Base-by-base conservation (phyloP, 306 rosid species). In the Pyrus communis region DNA sequence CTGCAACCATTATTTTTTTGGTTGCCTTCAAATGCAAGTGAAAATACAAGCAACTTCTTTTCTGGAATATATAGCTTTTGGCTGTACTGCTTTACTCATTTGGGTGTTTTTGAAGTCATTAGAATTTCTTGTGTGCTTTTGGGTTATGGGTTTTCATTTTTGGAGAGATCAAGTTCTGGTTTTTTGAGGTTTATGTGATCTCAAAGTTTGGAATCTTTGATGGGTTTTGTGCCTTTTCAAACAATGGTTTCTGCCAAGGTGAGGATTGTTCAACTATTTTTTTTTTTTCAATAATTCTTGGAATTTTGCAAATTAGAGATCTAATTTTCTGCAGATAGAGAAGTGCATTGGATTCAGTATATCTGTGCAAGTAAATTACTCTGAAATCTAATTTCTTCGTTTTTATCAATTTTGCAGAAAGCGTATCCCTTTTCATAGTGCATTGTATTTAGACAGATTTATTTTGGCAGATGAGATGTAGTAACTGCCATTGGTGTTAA, bases 1-100 rank as follows among this genome's bases (percentile, higher is more conserved):
- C 75, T 52, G 18, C 71, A 28, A 67, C 49, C 58, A 33, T 60
- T 70, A 30, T 69, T 18, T 28, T 58, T 40, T 40, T 71, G 81
- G 52, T 69, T 86, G 82, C 76, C 87, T 75, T 88, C 81, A 78
- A 82, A 86, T 89, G 88, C 79, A 75, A 84, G 78, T 79, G 83
- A 82, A 65, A 85, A 67, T 66, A 55, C 59, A 27, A 61, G 67
- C 67, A 14, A 61, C n/a, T 14, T 61, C 35, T 61, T 38, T 70
- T 54, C 55, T 77, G 30, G 74, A 15, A 61, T 73, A 19, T 85
- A 66, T 64, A 51, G 71, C 70, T 77, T 74, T 88, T 38, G 51
- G 73, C 42, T 49, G 46, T 64, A 55, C n/a, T 65, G 69, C 91
- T 88, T 91, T 79, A 77, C 87, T 87, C 69, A 68, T 69, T 69